Evolutionary conservation across 805 yeast genomes (phyloP), one percentile per base, ranked within the genome.

Genomic region (Ogataea methanolica): DNA sequence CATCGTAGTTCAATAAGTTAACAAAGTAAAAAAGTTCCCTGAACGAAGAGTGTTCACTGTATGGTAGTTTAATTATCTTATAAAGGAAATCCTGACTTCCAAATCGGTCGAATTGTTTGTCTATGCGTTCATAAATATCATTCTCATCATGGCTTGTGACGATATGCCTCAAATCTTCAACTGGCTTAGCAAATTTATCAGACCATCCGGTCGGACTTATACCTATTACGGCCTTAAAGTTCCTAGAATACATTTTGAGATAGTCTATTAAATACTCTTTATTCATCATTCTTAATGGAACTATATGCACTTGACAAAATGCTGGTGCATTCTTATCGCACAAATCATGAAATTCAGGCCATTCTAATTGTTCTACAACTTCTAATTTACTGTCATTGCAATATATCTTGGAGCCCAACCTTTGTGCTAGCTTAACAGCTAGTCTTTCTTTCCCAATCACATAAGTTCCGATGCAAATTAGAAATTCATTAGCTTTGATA

Each of bases 181-280:
- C 43, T 9, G 53, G 53, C 16, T 43, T 47, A 2, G 51, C 53
- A 38, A 50, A 59, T 17, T 57, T 50, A 1, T 91, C 85, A 1
- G 89, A 74, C 98, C 98, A 94, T 0, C 98, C 98, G 0, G 97
- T 90, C 0, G 98, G 97, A 43, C 80, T 72, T 34, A 87, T 71
- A 0, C 88, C 96, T n/a, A 86, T 72, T 38, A 88, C 74, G 41
- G 79, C 72, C 44, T 80, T 81, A 60, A 76, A 85, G 38, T 70
- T 65, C 26, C 62, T 65, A 36, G 68, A 68, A 50, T 74, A 75
- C 29, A 63, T 65, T 52, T 72, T 71, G 68, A 78, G 78, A 52
- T 83, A 82, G 22, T 67, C 68, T 12, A 72, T 65, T 43, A 86
- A 63, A 56, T 67, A 64, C 44, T 68, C 70, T 55, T 74, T 63